Evolutionary conservation across 768 basidiomycete species (phyloP), one percentile per base, ranked within the genome.

Genomic region (Lactarius psammicola): DNA sequence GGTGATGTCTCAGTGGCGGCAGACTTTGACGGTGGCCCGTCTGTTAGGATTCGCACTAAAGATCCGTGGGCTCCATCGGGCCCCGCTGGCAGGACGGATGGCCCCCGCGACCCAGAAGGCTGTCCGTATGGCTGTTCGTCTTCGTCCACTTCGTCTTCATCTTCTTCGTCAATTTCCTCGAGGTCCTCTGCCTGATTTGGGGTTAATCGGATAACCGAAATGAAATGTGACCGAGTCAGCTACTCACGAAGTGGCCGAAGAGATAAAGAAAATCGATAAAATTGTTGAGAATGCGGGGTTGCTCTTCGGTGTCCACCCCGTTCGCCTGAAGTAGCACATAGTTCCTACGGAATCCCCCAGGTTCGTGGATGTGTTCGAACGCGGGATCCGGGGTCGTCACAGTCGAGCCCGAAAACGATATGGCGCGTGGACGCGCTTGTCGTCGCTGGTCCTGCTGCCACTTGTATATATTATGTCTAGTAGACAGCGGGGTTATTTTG

Each of bases 221-320:
- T 46, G 36, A 56, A 40, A n/a, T n/a, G 28, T 4, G 23, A 59
- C 17, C 17, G 36, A n/a, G 36, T 1, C 11, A 46, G 30, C 54
- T 2, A 80, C 95, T 79, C 73, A 95, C 96, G 73, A 97, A 98
- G 75, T 98, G 96, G 4, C 97, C 97, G 72, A 93, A 99, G 30
- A 98, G 81, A 72, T 90, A 90, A 54, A 99, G 78, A 76, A 99
- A 99, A 72, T 98, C 95, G 66, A 98, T 90, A 68, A 96, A 95
- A 73, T 92, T 95, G 72, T 88, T 88, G 34, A 84, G 75, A 66
- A 94, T 80, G 56, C 85, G 84, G 17, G 76, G 82, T n/a, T 71
- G 64, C 26, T 73, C 69, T 26, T 76, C 74, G 1, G 78, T 78
- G 66, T 89, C 87, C 49, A 83, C 84, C 20, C 76, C 72, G 10